Conservation (phyloP, 129 eudicot species). For the Chrysanthemum seticuspe region DNA sequence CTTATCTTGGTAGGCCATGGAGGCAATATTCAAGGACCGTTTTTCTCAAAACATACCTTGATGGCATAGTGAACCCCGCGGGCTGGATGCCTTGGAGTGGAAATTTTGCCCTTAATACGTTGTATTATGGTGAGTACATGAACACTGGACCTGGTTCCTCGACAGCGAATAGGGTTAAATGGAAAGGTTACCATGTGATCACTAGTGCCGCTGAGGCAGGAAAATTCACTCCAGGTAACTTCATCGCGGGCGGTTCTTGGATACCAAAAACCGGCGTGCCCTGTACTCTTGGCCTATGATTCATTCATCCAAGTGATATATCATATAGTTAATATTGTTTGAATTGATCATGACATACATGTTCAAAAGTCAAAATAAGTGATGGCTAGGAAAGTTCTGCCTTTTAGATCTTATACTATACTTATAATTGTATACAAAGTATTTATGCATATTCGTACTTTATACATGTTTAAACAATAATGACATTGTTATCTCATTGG, state of each 20-base stretch:
- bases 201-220: constrained; percentile 48
- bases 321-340: constrained; percentile 2
- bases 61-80: constrained; percentile 45
- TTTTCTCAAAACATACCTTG: constrained; percentile 46
- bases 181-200: constrained; percentile 70
- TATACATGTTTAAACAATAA: too few relatives aligned
- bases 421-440: too few relatives aligned
- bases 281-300: constrained; percentile 47
- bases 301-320: neutral
- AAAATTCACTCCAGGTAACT: constrained; percentile 44
- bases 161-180: constrained; percentile 48
- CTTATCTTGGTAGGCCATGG: constrained; percentile 78
- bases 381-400: neutral
- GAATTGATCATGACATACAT: constrained; percentile 17
- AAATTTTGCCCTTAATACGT: constrained; percentile 49
- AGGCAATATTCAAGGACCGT: constrained; percentile 64
- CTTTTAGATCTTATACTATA: neutral
- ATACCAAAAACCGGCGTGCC: constrained; percentile 58
- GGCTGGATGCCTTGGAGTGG: constrained; percentile 83
- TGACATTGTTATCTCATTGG: too few relatives aligned
- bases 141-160: constrained; percentile 70
- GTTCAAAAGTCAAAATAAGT: neutral
- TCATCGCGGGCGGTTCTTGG: constrained; percentile 69
- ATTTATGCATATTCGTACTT: too few relatives aligned
- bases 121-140: constrained; percentile 67